Percentiles rank a stretch among this genome's conserved stretches.
Conservation (phyloP, 2,329 filamentous ascomycete genomes). For the Calonectria crousiana region DNA sequence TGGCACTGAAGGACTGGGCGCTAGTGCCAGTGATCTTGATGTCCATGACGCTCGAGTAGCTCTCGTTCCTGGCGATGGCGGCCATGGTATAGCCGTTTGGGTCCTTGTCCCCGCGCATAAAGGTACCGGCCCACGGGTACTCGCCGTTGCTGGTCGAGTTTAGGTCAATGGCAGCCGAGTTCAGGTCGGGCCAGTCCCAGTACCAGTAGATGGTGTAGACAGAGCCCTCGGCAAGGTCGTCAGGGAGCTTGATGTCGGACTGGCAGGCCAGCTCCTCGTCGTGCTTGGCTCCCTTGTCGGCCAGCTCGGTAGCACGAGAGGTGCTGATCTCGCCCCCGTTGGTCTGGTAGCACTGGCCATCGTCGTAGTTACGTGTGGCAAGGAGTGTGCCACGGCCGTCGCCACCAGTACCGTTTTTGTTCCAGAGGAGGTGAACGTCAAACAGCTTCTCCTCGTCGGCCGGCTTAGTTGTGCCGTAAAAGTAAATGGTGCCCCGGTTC, state of each 20-base stretch:
- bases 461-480: slow-evolving; percentile 78
- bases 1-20: slow-evolving; percentile 37
- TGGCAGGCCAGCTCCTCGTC: slow-evolving; percentile 81
- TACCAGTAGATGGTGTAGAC: slow-evolving; percentile 93
- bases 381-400: slow-evolving; percentile 82
- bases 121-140: slow-evolving; percentile 57
- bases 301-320: slow-evolving; percentile 68
- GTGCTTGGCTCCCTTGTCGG: slow-evolving; percentile 64
- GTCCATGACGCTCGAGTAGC: slow-evolving; percentile 56
- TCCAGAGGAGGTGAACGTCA: slow-evolving; percentile 85
- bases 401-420: slow-evolving; percentile 81
- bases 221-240: slow-evolving; percentile 70
- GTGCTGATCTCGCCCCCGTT: slow-evolving; percentile 71
- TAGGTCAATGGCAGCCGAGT: slow-evolving; percentile 55
- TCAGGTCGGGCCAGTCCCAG: slow-evolving; percentile 88
- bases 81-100: slow-evolving; percentile 51
- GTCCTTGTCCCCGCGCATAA: slow-evolving; percentile 53
- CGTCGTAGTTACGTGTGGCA: slow-evolving; percentile 85
- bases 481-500: slow-evolving; percentile 78
- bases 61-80: slow-evolving; percentile 53
- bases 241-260: slow-evolving; percentile 81
- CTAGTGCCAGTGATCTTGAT: slow-evolving; percentile 51
- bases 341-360: slow-evolving; percentile 88
- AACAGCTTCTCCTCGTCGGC: slow-evolving; percentile 60
- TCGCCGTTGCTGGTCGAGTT: slow-evolving; percentile 54